phyloP scores from a whole-genome alignment of 2,329 filamentous ascomycete species.

The Apiospora sp. region DNA sequence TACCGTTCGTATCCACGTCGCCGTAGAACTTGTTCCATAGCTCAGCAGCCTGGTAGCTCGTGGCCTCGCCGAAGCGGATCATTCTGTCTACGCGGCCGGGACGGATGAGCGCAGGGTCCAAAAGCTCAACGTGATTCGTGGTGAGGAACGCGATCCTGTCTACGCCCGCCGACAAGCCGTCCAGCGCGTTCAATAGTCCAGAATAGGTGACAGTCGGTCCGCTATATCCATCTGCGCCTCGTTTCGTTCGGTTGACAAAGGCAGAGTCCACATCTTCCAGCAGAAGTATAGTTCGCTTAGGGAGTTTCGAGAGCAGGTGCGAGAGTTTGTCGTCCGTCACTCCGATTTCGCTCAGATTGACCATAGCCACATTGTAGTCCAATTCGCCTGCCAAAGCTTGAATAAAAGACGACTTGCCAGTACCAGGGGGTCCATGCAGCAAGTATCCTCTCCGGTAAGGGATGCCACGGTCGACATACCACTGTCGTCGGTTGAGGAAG shows the following conservation, averaged over 20 bases:
- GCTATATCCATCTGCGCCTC: constrained; percentile 82
- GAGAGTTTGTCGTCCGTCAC: constrained; percentile 91
- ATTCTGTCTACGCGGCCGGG: constrained; percentile 96
- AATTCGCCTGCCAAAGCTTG: constrained; percentile 92
- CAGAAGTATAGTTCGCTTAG: constrained; percentile 80
- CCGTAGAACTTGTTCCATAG: constrained; percentile 98
- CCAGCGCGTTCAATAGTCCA: constrained; percentile 82
- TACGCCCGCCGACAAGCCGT: constrained; percentile 93
- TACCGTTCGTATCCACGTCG: constrained; percentile 73
- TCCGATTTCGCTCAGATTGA: constrained; percentile 89
- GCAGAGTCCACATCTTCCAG: constrained; percentile 93
- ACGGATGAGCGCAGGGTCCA: constrained; percentile 88
- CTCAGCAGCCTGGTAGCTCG: constrained; percentile 80
- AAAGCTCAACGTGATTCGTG: constrained; percentile 89
- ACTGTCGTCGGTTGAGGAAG: constrained; percentile 79
- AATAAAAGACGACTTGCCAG: constrained; percentile 95
- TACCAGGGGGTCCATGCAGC: constrained; percentile 87
- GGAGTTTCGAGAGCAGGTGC: constrained; percentile 84
- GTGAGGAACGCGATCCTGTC: constrained; percentile 94
- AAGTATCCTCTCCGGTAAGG: constrained; percentile 91
- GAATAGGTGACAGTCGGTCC: constrained; percentile 95
- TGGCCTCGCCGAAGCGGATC: constrained; percentile 87
- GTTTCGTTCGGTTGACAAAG: constrained; percentile 80
- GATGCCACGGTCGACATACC: constrained; percentile 95
- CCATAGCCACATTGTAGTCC: constrained; percentile 90